Conservation (phyloP, 1,284 basidiomycete species). For the Serendipita sp. region DNA sequence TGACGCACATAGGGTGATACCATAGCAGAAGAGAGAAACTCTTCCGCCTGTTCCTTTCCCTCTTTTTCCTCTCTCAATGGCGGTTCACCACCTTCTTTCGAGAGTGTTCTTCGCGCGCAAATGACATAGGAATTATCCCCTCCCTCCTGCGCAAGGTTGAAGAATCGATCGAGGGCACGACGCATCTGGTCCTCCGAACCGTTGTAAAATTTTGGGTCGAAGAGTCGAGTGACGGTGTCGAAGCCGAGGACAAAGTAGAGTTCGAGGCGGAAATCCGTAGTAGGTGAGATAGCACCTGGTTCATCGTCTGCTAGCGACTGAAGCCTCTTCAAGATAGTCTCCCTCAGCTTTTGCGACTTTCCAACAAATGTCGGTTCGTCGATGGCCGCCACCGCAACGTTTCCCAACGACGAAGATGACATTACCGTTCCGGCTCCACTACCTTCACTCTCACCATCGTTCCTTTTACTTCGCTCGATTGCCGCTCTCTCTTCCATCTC, state of each 20-base stretch:
- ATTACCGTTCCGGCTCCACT: background rate
- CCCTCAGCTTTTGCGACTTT: conserved; percentile 56
- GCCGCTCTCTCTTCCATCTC: conserved; percentile 25
- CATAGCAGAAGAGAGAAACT: too few relatives aligned
- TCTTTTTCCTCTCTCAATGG: too few relatives aligned
- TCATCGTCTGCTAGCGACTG: background rate
- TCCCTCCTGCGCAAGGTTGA: conserved; percentile 29
- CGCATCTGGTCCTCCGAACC: conserved; percentile 38
- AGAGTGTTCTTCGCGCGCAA: conserved; percentile 43
- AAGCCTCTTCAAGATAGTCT: conserved; percentile 33
- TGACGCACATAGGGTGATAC: too few relatives aligned
- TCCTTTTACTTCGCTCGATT: background rate
- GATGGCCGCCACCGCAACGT: conserved; percentile 69
- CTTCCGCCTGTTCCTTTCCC: too few relatives aligned
- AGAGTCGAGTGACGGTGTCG: conserved; percentile 80
- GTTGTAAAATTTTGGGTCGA: conserved; percentile 67
- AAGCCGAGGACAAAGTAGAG: conserved; percentile 67
- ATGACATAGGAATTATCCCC: conserved; percentile 56
- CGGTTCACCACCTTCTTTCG: too few relatives aligned
- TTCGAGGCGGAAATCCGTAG: conserved; percentile 20
- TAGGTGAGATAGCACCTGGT: conserved; percentile 7
- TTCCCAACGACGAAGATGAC: conserved; percentile 19
- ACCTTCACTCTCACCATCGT: background rate
- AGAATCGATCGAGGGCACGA: conserved; percentile 42
- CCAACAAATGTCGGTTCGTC: conserved; percentile 81